These are phyloP conservation scores for Leonotis leonurus DNA, from an alignment of 257 asterid species.

Conservation along the genomic window DNA sequence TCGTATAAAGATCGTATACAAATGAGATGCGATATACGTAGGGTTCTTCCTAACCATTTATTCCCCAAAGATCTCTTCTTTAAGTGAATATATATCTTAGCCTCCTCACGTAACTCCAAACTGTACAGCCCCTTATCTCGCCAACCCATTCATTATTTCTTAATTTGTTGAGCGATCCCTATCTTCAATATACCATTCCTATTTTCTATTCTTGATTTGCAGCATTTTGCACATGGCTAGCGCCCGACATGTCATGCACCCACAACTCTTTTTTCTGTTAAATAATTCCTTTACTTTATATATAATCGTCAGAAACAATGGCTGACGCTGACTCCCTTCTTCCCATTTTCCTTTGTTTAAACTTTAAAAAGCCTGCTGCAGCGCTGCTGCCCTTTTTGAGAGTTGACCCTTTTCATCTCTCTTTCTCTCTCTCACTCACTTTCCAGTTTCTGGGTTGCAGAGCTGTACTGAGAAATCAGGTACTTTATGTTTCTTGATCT, in stretches of 20 bases:
- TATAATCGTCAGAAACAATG: neutral
- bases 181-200: neutral
- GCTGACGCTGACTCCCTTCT: neutral
- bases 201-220: slow-evolving; percentile 4
- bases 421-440: neutral
- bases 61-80: neutral
- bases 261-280: neutral
- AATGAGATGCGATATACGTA: no score
- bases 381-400: neutral
- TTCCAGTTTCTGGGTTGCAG: neutral
- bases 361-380: neutral
- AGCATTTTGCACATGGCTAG: slow-evolving; percentile 20
- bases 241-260: slow-evolving; percentile 4
- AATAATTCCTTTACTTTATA: neutral
- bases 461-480: neutral
- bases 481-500: neutral
- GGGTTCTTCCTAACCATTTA: no score
- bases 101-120: no score
- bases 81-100: neutral
- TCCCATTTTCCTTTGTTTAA: neutral
- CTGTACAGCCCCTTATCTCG: neutral
- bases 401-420: neutral
- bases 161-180: neutral
- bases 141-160: slow-evolving; percentile 9
- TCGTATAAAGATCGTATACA: no score